phyloP scores from a whole-genome alignment of 2,329 filamentous ascomycete genomes.

The Beauveria sp. region DNA sequence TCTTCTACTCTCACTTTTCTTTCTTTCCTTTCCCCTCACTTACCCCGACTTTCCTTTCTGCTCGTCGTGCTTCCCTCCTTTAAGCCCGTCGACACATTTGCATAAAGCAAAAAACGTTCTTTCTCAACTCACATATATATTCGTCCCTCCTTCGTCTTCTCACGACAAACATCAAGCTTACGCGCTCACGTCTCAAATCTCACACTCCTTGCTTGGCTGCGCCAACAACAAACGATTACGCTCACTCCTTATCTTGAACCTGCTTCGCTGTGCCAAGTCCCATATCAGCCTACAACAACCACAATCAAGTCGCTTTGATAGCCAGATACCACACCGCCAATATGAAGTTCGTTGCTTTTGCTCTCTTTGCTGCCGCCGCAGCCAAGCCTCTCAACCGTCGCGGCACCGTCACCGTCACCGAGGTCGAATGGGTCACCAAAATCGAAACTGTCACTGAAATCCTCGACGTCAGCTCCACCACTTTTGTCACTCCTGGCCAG shows the following conservation, averaged over 20 bases:
- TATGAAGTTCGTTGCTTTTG: slow-evolving; percentile 34
- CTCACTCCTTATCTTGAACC: slow-evolving; percentile 14
- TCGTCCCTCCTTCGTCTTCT: neutral
- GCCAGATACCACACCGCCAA: slow-evolving; percentile 14
- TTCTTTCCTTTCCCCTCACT: neutral
- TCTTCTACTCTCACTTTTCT: slow-evolving; percentile 11
- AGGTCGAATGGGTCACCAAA: slow-evolving; percentile 44
- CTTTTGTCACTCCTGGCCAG: slow-evolving; percentile 32
- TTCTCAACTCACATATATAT: neutral
- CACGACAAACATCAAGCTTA: neutral
- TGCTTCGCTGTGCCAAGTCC: slow-evolving; percentile 7
- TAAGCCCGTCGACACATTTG: neutral
- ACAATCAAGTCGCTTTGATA: neutral
- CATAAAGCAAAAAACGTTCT: neutral
- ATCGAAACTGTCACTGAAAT: slow-evolving; percentile 38
- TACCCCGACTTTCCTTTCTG: neutral
- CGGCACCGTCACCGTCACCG: slow-evolving; percentile 35
- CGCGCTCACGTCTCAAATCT: neutral
- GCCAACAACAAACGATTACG: slow-evolving; percentile 14
- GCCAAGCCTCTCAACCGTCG: slow-evolving; percentile 41
- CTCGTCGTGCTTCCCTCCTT: slow-evolving; percentile 1
- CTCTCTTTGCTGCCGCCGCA: slow-evolving; percentile 24
- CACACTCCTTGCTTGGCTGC: slow-evolving; percentile 5
- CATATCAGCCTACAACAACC: neutral
- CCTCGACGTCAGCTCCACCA: slow-evolving; percentile 41